Percentiles rank a stretch among this genome's conserved stretches.
phyloP scores from a whole-genome alignment of 2,329 filamentous ascomycete species.

The Cercospora sp. region DNA sequence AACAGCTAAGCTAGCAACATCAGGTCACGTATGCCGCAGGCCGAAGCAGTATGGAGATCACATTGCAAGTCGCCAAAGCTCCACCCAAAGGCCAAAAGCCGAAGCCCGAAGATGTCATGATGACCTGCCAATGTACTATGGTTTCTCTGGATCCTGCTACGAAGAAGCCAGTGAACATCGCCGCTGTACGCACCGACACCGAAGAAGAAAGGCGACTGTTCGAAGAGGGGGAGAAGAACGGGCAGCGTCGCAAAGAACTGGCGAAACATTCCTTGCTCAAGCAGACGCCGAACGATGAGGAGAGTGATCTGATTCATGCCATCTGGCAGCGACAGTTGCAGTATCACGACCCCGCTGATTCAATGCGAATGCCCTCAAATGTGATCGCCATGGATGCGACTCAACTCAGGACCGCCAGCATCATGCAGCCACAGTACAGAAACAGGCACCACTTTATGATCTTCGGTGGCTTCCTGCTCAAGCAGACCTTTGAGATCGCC shows the following conservation, averaged over 20 bases:
- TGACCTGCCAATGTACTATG: constrained; percentile 77
- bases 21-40: constrained; percentile 69
- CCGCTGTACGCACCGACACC: constrained; percentile 62
- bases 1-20: neutral
- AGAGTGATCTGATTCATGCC: constrained; percentile 69
- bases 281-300: constrained; percentile 68
- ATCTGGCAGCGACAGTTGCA: constrained; percentile 70
- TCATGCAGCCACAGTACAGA: constrained; percentile 73
- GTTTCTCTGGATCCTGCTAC: constrained; percentile 69
- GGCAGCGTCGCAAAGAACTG: constrained; percentile 64
- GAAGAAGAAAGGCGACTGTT: constrained; percentile 65
- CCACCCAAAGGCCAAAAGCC: constrained; percentile 58
- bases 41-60: constrained; percentile 71
- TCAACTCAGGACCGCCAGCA: constrained; percentile 63
- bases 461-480: constrained; percentile 72
- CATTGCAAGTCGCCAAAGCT: constrained; percentile 70
- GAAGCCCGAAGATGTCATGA: constrained; percentile 62
- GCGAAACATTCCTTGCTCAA: constrained; percentile 62
- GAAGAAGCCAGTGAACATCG: constrained; percentile 64
- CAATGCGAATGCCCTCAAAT: constrained; percentile 57
- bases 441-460: constrained; percentile 70
- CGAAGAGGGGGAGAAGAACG: constrained; percentile 64
- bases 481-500: constrained; percentile 73
- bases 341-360: constrained; percentile 62
- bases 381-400: constrained; percentile 64